Evolutionary conservation across 768 basidiomycete species (phyloP), one percentile per base, ranked within the genome.

Genomic region (Fibroporia radiculosa): DNA sequence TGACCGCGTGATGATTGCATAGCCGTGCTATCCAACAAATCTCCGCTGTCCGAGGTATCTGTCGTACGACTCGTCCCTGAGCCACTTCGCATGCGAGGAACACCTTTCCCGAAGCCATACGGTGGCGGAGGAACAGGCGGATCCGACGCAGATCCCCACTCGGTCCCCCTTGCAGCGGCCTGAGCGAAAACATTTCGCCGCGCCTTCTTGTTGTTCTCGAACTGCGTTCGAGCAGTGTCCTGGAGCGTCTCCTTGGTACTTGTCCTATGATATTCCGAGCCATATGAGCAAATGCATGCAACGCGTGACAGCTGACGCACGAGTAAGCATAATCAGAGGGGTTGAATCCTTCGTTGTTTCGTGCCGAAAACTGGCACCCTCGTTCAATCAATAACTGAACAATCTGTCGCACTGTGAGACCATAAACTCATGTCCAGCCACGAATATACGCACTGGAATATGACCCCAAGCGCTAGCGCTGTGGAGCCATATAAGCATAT

Each of bases 251-350:
- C 84, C 53, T 74, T 72, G 2, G 85, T 91, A 56, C 70, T 83
- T 55, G 74, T 80, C 35, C 88, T 91, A 45, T 44, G 36, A 44
- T 44, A 37, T 18, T 36, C 8, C 22, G 37, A 43, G 16, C 11
- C 29, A 12, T 44, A 41, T 22, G 20, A 41, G 24, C 27, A 42
- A 18, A 14, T 33, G 16, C 11, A 23, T 6, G 24, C 12, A 40
- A 14, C 13, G n/a, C 5, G 33, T 10, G 16, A 8, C 5, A 6
- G 13, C 44, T 35, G 27, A 72, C 83, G 48, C 58, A 87, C 78
- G 86, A 88, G 61, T 89, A 96, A 13, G 93, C 90, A 62, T 93
- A 96, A 65, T 97, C 93, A 0, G 83, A 82, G 8, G 93, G 84
- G 8, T 87, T 89, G 61, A 92, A 96, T 0, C 92, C 92, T 49